Base-by-base conservation (phyloP, 2,329 filamentous ascomycete species). In the Colletotrichum coccodes region DNA sequence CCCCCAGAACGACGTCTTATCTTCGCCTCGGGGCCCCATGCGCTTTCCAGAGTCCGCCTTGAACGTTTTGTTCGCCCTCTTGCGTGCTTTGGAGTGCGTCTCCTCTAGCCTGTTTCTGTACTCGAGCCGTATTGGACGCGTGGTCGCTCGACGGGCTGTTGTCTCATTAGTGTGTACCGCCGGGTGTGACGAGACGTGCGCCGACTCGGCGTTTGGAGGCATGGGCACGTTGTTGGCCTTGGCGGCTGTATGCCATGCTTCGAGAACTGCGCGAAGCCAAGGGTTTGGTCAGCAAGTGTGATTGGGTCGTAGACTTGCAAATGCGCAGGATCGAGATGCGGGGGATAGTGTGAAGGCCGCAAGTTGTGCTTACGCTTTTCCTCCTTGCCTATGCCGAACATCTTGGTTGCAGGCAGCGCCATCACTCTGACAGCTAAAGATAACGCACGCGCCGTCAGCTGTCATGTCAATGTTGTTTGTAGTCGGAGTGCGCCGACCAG, bases 131-230 rank as follows among this genome's bases (percentile, higher is more conserved):
- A 53, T 32, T 5, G 42, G 63, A 14, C 62, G 61, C 3, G 59
- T 67, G 12, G 21, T 26, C 6, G 56, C 58, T 12, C 28, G 23
- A 14, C 44, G 65, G 16, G 50, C 63, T 16, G 60, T 69, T 6
- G 71, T 68, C 42, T 77, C 73, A 32, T 73, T 57, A 14, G 76
- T 75, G 16, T 79, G 79, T 8, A 92, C 87, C 3, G 90, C 86
- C 72, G 89, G 92, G 82, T 94, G 92, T 0, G 90, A 84, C 1
- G 89, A 91, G 71, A 94, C 90, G 75, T 94, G 91, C 0, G 89
- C 86, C 49, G 86, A 87, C 58, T 84, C 86, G 62, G 84, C 79
- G 0, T 40, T 42, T 6, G 60, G 66, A 8, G 87, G 84, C 1
- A 86, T 78, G 71, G 84, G 87, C 12, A 85, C 79, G 16, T 79